Evolutionary conservation across 192 early-diverging fungal species (phyloP), one percentile per base, ranked within the genome.

Genomic region (Podila epicladia): DNA sequence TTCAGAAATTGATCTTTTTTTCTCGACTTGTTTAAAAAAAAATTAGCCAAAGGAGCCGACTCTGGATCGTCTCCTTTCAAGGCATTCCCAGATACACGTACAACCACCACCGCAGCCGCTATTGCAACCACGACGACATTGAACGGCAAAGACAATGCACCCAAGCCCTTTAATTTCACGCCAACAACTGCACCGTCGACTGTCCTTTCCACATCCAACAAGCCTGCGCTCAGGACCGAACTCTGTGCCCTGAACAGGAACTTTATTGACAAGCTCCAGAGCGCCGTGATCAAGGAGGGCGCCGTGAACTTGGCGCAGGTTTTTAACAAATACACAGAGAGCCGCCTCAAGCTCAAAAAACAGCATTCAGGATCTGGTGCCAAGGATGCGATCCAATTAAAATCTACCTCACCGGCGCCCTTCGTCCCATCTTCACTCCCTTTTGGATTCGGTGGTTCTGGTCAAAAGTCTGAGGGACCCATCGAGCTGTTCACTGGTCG

Each of bases 301-400:
- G 7, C 33, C 15, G 37, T 69, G 33, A 69, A 69, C 57, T 45
- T 69, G 57, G 53, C 67, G 9, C 50, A 41, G 24, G 29, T 69
- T n/a, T 69, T 69, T 41, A n/a, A 32, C 24, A 53, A 69, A 17
- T 69, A 69, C 37, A 69, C 57, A 5, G 50, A 53, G 5, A 53
- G 58, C 24, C 32, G 67, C 38, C 33, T 35, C 24, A 15, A 32
- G 35, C 37, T 69, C 57, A 69, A 69, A 37, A 59, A 22, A 9
- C 5, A 9, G 38, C 15, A 58, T 41, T 38, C 35, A 28, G 55
- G 38, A 28, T 6, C 53, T 17, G 50, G 33, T 13, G 38, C 11
- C 38, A 41, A 41, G 38, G 38, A 41, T 41, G 33, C 33, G 33
- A 41, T 13, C 38, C 29, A 29, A 29, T 41, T 13, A 12, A 7